Percentiles rank a stretch among this genome's conserved stretches.
phyloP scores from a whole-genome alignment of 768 basidiomycete genomes.

The Panaeolus papilionaceus region DNA sequence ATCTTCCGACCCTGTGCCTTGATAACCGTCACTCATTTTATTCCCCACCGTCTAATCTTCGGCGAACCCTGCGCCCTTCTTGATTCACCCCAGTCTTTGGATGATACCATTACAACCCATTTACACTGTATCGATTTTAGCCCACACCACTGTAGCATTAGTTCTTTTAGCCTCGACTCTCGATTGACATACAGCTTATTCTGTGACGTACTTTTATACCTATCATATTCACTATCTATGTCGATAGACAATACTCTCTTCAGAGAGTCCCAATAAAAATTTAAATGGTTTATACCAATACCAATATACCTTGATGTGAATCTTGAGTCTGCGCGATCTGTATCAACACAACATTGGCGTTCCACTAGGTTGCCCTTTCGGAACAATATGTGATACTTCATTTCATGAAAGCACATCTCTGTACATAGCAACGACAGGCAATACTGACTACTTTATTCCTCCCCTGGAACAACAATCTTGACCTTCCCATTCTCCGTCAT shows the following conservation, averaged over 20 bases:
- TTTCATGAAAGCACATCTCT: too few species aligned
- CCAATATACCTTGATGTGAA: not conserved
- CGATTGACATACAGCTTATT: not conserved
- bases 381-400: too few species aligned
- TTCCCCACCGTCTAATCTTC: slow-evolving; percentile 4
- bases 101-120: slow-evolving; percentile 13
- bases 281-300: slow-evolving; percentile 8
- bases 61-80: slow-evolving; percentile 10
- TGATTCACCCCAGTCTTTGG: slow-evolving; percentile 5
- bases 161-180: slow-evolving; percentile 10
- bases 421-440: too few species aligned
- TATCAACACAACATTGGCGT: too few species aligned
- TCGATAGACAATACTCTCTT: slow-evolving; percentile 13
- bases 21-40: slow-evolving; percentile 18
- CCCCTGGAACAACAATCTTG: not conserved
- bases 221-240: slow-evolving; percentile 11
- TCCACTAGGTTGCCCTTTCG: too few species aligned
- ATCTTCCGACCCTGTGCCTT: not conserved
- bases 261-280: slow-evolving; percentile 5
- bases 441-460: not conserved
- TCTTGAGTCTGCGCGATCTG: not conserved
- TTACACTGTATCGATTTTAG: slow-evolving; percentile 17
- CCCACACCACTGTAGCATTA: slow-evolving; percentile 25
- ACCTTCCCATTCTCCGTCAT: not conserved
- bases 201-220: not conserved